Evolutionary conservation across 2,329 filamentous ascomycete genomes (phyloP).

Genomic region (Fusarium liriodendri): DNA sequence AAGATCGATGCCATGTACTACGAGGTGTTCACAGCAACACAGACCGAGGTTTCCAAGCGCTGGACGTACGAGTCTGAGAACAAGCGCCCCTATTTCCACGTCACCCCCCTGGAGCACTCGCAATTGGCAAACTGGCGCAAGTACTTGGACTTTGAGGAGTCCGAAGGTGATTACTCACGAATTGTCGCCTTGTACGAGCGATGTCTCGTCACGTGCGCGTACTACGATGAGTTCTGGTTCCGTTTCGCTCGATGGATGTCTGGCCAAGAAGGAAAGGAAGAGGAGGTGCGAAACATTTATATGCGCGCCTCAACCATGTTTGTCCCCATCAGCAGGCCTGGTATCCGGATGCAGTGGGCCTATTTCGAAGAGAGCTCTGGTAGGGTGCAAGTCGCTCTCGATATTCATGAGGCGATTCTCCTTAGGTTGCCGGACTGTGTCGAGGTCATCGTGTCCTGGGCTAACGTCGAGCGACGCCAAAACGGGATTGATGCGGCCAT

Average conservation of each 20-base stretch:
- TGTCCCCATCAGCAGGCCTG: constrained; percentile 86
- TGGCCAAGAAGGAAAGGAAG: constrained; percentile 81
- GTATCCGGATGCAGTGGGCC: constrained; percentile 89
- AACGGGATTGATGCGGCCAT: constrained; percentile 86
- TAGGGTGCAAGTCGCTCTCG: constrained; percentile 80
- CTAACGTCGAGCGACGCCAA: constrained; percentile 87
- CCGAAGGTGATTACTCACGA: constrained; percentile 80
- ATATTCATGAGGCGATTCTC: constrained; percentile 86
- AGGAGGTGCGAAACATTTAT: constrained; percentile 93
- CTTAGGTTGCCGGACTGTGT: constrained; percentile 81
- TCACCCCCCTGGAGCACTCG: constrained; percentile 87
- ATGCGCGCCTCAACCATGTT: constrained; percentile 86
- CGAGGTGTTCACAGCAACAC: constrained; percentile 82
- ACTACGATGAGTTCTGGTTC: constrained; percentile 98
- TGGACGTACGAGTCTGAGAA: constrained; percentile 97
- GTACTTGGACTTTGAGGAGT: constrained; percentile 95
- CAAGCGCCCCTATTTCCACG: constrained; percentile 96
- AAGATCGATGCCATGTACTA: constrained; percentile 86
- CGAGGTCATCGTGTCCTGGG: constrained; percentile 88
- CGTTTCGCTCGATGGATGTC: constrained; percentile 97
- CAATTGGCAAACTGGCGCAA: constrained; percentile 94
- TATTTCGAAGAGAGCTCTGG: constrained; percentile 92
- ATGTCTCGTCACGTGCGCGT: constrained; percentile 90
- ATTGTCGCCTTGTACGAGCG: constrained; percentile 91
- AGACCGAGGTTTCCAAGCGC: constrained; percentile 88